These are phyloP conservation scores for Malassezia nana DNA, from an alignment of 1,284 basidiomycete genomes.

Conservation along the genomic window DNA sequence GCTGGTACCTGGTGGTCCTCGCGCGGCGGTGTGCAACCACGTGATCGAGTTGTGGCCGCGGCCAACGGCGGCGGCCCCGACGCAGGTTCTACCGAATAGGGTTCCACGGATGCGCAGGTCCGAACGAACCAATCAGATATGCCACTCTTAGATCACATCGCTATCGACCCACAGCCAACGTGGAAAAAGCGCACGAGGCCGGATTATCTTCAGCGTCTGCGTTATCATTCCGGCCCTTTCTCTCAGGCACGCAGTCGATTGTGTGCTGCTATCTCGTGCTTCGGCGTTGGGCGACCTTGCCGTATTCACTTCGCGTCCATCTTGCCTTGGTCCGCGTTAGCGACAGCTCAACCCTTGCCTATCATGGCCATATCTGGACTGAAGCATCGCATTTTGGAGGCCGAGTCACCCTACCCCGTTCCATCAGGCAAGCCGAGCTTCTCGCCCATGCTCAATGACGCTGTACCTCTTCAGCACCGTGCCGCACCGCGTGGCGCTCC, in stretches of 20 bases:
- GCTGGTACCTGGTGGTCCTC: background rate
- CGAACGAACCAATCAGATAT: background rate
- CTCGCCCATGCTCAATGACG: background rate
- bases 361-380: conserved; percentile 9
- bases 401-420: background rate
- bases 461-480: background rate
- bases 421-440: background rate
- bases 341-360: background rate
- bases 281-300: background rate
- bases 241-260: background rate
- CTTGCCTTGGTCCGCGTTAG: too few species aligned
- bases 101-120: background rate
- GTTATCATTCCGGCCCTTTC: too few species aligned
- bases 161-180: background rate
- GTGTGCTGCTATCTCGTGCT: background rate
- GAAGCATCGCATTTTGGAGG: background rate
- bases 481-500: background rate
- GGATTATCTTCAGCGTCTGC: background rate
- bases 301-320: too few species aligned
- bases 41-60: too few species aligned
- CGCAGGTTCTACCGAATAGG: background rate
- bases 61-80: too few species aligned
- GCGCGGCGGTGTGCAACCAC: background rate
- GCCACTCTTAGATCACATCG: background rate
- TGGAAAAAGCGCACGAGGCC: background rate